phyloP scores from a whole-genome alignment of 2,329 filamentous ascomycete species.

The Exophiala sp. region DNA sequence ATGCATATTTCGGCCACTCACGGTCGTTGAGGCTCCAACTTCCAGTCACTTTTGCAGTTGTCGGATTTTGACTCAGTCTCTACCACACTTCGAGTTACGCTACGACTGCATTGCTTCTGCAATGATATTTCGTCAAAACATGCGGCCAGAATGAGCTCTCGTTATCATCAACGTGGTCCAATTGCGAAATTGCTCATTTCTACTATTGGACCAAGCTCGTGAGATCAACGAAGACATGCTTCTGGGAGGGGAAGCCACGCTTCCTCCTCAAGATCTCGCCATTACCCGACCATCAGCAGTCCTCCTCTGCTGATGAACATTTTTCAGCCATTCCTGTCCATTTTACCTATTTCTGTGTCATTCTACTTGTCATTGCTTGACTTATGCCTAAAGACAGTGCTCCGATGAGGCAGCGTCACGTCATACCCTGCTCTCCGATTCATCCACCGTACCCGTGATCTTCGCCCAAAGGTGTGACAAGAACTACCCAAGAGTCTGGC shows the following conservation, averaged over 20 bases:
- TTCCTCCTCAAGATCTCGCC: constrained; percentile 10
- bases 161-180: constrained; percentile 24
- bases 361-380: not conserved
- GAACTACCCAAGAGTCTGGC: constrained; percentile 9
- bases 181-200: constrained; percentile 13
- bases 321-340: constrained; percentile 15
- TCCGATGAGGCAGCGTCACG: constrained; percentile 21
- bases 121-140: constrained; percentile 2
- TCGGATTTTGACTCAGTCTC: constrained; percentile 19
- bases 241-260: constrained; percentile 7
- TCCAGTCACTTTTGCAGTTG: constrained; percentile 21
- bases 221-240: constrained; percentile 9
- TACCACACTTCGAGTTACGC: constrained; percentile 7
- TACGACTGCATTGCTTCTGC: constrained; percentile 13
- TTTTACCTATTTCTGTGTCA: constrained; percentile 1
- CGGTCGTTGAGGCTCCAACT: constrained; percentile 12
- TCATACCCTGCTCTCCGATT: constrained; percentile 21
- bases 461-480: constrained; percentile 18
- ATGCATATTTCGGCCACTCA: constrained; percentile 20
- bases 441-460: constrained; percentile 18
- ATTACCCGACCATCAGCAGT: constrained; percentile 10
- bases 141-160: constrained; percentile 9
- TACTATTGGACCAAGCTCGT: constrained; percentile 8
- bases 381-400: constrained; percentile 7
- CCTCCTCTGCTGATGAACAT: constrained; percentile 7